A percentile compares a stretch with the other conserved stretches of the same genome.
phyloP scores from a whole-genome alignment of 2,329 filamentous ascomycete genomes.

The Fusarium solani-melongenae region DNA sequence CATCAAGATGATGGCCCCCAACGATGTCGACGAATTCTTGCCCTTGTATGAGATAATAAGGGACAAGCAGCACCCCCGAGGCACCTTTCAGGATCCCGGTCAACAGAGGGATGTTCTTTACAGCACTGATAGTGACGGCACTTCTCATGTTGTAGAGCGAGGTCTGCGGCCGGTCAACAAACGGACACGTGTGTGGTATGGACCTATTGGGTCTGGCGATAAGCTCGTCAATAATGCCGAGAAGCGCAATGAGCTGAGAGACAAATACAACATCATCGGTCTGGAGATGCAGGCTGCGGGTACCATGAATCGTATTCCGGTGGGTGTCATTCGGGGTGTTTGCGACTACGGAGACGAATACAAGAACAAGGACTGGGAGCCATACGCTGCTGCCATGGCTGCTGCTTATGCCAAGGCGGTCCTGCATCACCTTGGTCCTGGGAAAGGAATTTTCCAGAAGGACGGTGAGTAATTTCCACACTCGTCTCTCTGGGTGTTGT shows the following conservation, averaged over 20 bases:
- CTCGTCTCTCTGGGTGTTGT: too few species aligned
- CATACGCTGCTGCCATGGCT: slow-evolving; percentile 50
- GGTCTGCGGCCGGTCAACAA: neutral
- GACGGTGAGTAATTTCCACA: neutral
- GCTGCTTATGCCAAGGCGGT: slow-evolving; percentile 25
- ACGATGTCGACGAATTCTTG: slow-evolving; percentile 37
- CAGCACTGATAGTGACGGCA: neutral
- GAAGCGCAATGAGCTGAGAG: slow-evolving; percentile 39
- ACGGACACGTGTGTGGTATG: neutral
- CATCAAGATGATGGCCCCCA: slow-evolving; percentile 41
- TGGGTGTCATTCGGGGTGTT: slow-evolving; percentile 47
- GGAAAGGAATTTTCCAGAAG: neutral
- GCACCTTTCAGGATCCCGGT: slow-evolving; percentile 47
- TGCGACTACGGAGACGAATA: slow-evolving; percentile 49
- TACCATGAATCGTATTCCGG: slow-evolving; percentile 47
- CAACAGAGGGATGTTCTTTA: slow-evolving; percentile 45
- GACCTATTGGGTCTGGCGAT: slow-evolving; percentile 46
- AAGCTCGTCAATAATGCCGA: slow-evolving; percentile 45
- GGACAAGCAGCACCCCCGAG: slow-evolving; percentile 33
- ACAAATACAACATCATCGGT: slow-evolving; percentile 45
- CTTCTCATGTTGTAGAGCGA: neutral
- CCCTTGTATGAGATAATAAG: slow-evolving; percentile 40
- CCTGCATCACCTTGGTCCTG: neutral
- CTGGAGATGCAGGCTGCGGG: slow-evolving; percentile 50
- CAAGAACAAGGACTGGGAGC: slow-evolving; percentile 50